These are phyloP conservation scores for Neurospora sp. DNA, from an alignment of 2,329 filamentous ascomycete species.

Conservation along the genomic window DNA sequence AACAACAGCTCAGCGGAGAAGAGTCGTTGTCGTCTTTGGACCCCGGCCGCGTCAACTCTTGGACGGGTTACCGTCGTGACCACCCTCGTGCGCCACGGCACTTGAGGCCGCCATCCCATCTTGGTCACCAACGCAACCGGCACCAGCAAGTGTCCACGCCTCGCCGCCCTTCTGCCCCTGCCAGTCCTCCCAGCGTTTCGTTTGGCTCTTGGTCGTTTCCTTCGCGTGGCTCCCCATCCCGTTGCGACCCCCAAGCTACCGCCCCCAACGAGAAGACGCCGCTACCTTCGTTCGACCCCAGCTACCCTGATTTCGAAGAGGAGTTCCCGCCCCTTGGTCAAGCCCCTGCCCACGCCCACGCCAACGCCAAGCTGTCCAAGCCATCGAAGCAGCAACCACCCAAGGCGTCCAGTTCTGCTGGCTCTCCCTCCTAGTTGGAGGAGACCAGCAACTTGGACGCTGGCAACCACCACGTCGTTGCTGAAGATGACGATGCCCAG, in stretches of 20 bases:
- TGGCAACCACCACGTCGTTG: neutral
- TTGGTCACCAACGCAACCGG: neutral
- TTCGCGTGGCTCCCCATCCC: neutral
- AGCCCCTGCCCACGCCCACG: neutral
- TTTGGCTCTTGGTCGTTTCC: neutral
- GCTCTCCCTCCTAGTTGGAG: conserved; percentile 1
- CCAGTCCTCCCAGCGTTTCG: neutral
- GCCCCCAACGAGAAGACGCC: neutral
- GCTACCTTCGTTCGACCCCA: neutral
- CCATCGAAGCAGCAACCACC: neutral
- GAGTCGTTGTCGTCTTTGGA: neutral
- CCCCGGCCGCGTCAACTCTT: neutral
- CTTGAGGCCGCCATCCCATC: neutral
- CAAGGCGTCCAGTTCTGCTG: neutral
- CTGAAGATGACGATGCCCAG: neutral
- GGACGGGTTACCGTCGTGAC: neutral
- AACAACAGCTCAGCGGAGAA: neutral
- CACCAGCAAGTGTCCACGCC: neutral
- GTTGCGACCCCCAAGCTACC: neutral
- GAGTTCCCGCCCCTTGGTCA: neutral
- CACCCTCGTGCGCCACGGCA: neutral
- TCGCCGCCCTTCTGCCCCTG: neutral
- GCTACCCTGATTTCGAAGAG: neutral
- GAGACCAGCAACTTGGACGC: conserved; percentile 1
- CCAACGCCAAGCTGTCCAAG: neutral